Evolutionary conservation across 2,329 filamentous ascomycete genomes (phyloP).

Genomic region (Sclerotinia minor): DNA sequence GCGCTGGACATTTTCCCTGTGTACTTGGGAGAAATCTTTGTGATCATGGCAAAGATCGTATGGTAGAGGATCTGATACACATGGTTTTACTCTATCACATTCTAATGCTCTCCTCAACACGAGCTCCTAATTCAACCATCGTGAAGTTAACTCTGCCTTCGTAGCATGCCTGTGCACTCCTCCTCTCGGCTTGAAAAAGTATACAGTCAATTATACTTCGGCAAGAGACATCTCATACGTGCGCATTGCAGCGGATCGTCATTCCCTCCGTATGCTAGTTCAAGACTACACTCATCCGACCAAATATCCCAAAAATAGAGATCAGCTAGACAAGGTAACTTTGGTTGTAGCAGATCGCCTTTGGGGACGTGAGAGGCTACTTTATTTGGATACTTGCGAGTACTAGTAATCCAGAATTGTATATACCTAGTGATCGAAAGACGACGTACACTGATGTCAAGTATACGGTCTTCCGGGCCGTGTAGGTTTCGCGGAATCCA

Average conservation of each 20-base stretch:
- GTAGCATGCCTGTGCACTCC: not conserved
- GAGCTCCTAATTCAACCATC: no score
- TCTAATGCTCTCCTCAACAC: not conserved
- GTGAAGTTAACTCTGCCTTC: not conserved
- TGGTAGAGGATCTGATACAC: not conserved
- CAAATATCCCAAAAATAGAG: not conserved
- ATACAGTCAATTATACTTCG: not conserved
- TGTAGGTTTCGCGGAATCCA: not conserved
- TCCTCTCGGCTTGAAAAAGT: not conserved
- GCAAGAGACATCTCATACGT: not conserved
- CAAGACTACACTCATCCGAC: not conserved
- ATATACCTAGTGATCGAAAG: no score
- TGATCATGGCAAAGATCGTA: not conserved
- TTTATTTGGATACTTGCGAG: not conserved
- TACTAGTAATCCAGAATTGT: not conserved
- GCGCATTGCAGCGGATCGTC: not conserved
- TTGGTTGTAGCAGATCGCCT: not conserved
- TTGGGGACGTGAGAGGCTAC: not conserved
- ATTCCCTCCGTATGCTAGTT: not conserved
- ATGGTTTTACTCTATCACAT: not conserved
- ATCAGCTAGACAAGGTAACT: not conserved
- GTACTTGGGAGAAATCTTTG: not conserved
- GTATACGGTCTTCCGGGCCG: not conserved
- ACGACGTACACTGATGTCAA: not conserved
- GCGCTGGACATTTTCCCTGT: not conserved